Conservation (phyloP, 2,329 filamentous ascomycete species). For the Fonsecaea erecta region DNA sequence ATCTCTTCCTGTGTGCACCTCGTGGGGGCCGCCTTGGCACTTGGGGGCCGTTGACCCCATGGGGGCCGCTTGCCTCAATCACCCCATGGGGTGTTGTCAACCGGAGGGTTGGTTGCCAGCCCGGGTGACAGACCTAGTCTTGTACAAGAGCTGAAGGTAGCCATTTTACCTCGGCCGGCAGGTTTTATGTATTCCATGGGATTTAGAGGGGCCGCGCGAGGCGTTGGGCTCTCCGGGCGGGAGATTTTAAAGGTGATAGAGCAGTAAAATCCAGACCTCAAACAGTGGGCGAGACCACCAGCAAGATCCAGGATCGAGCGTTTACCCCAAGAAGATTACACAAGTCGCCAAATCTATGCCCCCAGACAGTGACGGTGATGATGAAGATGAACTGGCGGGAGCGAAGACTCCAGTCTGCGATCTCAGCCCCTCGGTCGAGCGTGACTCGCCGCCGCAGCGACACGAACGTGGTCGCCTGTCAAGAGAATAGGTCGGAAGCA, state of each 20-base stretch:
- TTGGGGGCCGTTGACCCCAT: too few species aligned
- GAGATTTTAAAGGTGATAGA: slow-evolving; percentile 11
- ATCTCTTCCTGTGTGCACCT: too few species aligned
- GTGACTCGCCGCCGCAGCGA: slow-evolving; percentile 41
- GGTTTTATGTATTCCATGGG: slow-evolving; percentile 5
- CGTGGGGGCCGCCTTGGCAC: too few species aligned
- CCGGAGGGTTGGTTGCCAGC: too few species aligned
- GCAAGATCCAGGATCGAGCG: slow-evolving; percentile 40
- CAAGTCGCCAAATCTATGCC: slow-evolving; percentile 50
- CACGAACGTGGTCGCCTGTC: slow-evolving; percentile 42
- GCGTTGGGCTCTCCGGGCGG: background rate
- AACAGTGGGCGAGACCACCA: slow-evolving; percentile 32
- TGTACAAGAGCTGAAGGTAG: background rate
- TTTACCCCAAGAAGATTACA: slow-evolving; percentile 55
- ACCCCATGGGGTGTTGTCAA: too few species aligned
- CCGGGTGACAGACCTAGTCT: too few species aligned
- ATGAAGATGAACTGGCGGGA: slow-evolving; percentile 50
- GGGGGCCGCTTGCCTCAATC: too few species aligned
- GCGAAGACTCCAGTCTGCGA: slow-evolving; percentile 44
- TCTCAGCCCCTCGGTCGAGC: slow-evolving; percentile 43
- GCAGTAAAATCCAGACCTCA: slow-evolving; percentile 14
- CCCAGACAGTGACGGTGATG: slow-evolving; percentile 41
- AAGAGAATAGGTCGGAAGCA: too few species aligned
- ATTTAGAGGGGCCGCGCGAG: slow-evolving; percentile 1
- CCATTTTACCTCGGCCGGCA: background rate